Evolutionary conservation across 2,329 filamentous ascomycete genomes (phyloP), one percentile per base, ranked within the genome.

Genomic region (Bipolaris oryzae): DNA sequence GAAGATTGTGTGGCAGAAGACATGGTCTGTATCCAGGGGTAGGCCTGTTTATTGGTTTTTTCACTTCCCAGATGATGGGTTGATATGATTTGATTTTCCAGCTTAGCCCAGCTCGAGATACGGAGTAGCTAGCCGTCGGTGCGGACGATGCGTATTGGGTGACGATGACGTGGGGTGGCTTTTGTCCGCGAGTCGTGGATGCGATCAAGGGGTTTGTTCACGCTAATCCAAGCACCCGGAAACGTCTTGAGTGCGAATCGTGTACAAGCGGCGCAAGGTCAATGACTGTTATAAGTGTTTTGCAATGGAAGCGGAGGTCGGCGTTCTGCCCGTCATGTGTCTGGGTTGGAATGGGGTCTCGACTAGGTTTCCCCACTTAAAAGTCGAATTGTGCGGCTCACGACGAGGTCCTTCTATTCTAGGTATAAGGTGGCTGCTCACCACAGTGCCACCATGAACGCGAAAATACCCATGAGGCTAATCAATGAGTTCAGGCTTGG

Each of bases 321-420:
- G 68, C 62, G 59, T 61, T 69, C 62, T 70, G 53, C 55, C 41
- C 53, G 66, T 72, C 69, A 68, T 66, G 69, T 63, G 67, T 39
- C 41, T 57, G 48, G 54, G 55, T 48, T 11, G 54, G 61, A 58
- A 53, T 61, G 66, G 63, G 67, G 64, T 63, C 57, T 60, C 47
- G 58, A 42, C 61, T 57, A 54, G 44, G 50, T 44, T 60, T 58
- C 54, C 62, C 63, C 64, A 63, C 64, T 48, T 38, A 50, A 43
- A 53, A 56, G 59, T 55, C 55, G 45, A 58, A 58, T 53, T 44
- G 57, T 50, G 55, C 57, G 53, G 64, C 67, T 60, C 72, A 65
- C 64, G 41, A 47, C 42, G 46, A 66, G 41, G 64, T 69, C 68
- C 70, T 73, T 66, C 71, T 70, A 51, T 53, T 67, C 60, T 61